Conservation (phyloP, 148 eudicot species). For the Camellia japonica region DNA sequence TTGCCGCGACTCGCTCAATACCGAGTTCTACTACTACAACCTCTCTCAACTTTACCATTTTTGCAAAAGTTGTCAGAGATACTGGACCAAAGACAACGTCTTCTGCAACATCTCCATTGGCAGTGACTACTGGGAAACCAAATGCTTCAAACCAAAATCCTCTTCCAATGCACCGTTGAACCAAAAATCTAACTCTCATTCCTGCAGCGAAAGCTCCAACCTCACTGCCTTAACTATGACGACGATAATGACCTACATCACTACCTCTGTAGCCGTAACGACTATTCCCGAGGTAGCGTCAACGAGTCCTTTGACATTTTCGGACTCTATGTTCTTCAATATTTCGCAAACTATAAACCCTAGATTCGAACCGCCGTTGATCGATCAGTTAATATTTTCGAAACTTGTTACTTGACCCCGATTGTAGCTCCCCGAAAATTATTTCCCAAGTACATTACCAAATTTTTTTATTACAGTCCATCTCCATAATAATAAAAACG, state of each 20-base stretch:
- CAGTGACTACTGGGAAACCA: conserved; percentile 51
- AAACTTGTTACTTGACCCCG: too few species aligned
- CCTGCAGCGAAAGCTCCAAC: conserved; percentile 44
- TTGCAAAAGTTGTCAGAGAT: conserved; percentile 55
- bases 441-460: too few species aligned
- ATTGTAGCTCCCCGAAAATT: too few species aligned
- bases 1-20: conserved; percentile 52
- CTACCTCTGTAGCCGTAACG: not conserved
- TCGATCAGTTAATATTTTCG: not conserved
- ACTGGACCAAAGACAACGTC: conserved; percentile 68
- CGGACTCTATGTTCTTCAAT: conserved; percentile 16
- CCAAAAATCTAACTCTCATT: conserved; percentile 18
- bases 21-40: conserved; percentile 63
- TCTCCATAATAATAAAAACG: too few species aligned
- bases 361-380: conserved; percentile 16
- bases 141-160: conserved; percentile 26
- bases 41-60: conserved; percentile 63
- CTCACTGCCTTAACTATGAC: conserved; percentile 32
- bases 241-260: not conserved
- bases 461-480: too few species aligned
- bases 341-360: conserved; percentile 6
- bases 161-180: not conserved
- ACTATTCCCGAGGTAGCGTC: not conserved
- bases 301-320: not conserved
- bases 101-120: conserved; percentile 64